A percentile compares a stretch with the other conserved stretches of the same genome.
These are phyloP conservation scores for Populus hybrid DNA, from an alignment of 441 rosid species.

Conservation along the genomic window DNA sequence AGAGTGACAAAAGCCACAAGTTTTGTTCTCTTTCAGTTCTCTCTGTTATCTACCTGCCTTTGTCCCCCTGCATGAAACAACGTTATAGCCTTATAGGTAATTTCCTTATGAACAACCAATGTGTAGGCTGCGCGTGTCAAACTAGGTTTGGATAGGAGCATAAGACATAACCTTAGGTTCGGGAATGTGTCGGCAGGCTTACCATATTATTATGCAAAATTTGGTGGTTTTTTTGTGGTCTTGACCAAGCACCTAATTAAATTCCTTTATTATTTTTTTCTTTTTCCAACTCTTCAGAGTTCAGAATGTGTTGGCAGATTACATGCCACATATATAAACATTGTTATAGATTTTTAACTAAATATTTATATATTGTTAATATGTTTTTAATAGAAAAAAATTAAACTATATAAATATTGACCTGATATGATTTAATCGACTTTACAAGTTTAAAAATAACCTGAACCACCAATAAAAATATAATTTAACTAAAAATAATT, in stretches of 20 bases:
- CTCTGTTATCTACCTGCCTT: neutral
- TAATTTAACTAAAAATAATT: too few species aligned
- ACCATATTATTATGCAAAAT: neutral
- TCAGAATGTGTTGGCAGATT: neutral
- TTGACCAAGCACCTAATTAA: conserved; percentile 25
- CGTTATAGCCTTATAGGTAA: too few species aligned
- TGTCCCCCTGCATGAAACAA: neutral
- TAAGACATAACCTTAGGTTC: conserved; percentile 23
- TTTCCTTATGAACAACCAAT: conserved; percentile 9
- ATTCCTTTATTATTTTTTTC: neutral
- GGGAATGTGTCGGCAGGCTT: conserved; percentile 42
- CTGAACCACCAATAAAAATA: too few species aligned
- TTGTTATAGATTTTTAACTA: too few species aligned
- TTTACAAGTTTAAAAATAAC: too few species aligned
- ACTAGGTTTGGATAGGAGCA: conserved; percentile 26
- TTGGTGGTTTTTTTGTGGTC: neutral
- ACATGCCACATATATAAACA: neutral
- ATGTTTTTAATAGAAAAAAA: too few species aligned
- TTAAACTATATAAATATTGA: too few species aligned
- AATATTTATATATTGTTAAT: too few species aligned
- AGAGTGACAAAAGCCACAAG: neutral
- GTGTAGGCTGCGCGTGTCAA: neutral
- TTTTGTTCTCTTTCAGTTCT: neutral
- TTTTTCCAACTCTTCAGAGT: neutral
- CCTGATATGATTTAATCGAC: too few species aligned